Conservation (phyloP, 805 yeast species). For the Spencermartinsiella europaea region DNA sequence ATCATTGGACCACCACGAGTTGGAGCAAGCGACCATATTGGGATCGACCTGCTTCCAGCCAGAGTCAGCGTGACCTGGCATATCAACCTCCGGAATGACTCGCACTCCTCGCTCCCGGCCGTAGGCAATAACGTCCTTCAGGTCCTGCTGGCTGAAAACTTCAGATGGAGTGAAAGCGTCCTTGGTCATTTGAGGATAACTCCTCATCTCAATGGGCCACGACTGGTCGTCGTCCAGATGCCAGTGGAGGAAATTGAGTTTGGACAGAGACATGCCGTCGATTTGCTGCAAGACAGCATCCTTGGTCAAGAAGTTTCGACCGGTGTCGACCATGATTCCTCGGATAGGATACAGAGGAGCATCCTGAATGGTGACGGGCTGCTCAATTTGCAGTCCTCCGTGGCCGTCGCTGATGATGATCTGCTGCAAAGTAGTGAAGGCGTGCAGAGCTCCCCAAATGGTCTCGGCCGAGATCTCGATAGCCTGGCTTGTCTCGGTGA, state of each 20-base stretch:
- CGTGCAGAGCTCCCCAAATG: slow-evolving; percentile 41
- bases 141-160: slow-evolving; percentile 29
- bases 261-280: slow-evolving; percentile 36
- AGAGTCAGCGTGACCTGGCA: slow-evolving; percentile 40
- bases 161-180: slow-evolving; percentile 37
- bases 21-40: slow-evolving; percentile 32
- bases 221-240: slow-evolving; percentile 38
- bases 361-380: slow-evolving; percentile 33
- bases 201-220: slow-evolving; percentile 36
- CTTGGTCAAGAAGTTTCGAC: slow-evolving; percentile 34
- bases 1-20: slow-evolving; percentile 32
- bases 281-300: slow-evolving; percentile 33
- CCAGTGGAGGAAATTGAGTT: slow-evolving; percentile 40
- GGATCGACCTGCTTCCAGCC: slow-evolving; percentile 37
- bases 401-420: slow-evolving; percentile 24
- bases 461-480: slow-evolving; percentile 32
- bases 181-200: slow-evolving; percentile 36
- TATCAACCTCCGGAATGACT: slow-evolving; percentile 39
- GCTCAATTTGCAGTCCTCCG: slow-evolving; percentile 30
- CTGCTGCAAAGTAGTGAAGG: slow-evolving; percentile 39
- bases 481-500: slow-evolving; percentile 15
- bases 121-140: slow-evolving; percentile 30
- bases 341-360: slow-evolving; percentile 36
- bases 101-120: slow-evolving; percentile 37
- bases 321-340: slow-evolving; percentile 39